Conservation (phyloP, 176 grass and related monocot genomes). For the Oryza australiensis region DNA sequence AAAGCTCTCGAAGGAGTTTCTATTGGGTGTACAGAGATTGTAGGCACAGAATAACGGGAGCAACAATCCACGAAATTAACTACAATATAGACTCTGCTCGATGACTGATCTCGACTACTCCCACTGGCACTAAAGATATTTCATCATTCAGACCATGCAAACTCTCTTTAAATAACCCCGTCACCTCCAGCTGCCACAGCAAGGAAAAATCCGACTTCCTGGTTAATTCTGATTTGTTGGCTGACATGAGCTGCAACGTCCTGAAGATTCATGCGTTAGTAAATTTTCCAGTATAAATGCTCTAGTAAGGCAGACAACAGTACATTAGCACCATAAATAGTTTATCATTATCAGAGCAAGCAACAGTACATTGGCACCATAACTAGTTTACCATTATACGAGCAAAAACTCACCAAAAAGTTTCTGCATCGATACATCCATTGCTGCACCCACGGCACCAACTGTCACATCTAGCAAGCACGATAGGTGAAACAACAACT, state of each 20-base stretch:
- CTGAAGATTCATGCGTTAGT: neutral
- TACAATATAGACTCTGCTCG: neutral
- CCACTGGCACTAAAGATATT: neutral
- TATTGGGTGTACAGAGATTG: neutral
- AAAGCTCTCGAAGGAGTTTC: constrained; percentile 36
- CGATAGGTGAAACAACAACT: constrained; percentile 82
- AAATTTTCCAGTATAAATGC: neutral
- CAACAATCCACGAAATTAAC: neutral
- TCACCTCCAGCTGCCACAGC: neutral
- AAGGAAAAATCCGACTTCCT: neutral
- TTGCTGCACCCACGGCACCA: neutral
- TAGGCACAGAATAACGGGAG: neutral
- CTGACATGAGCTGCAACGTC: constrained; percentile 8
- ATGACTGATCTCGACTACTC: neutral
- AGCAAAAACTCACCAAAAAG: constrained; percentile 31
- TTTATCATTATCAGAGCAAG: neutral
- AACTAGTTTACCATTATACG: neutral
- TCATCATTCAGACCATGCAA: neutral
- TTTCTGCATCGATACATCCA: neutral
- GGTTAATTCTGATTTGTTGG: neutral
- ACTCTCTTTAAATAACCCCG: neutral
- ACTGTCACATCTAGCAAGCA: constrained; percentile 52
- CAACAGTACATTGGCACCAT: neutral
- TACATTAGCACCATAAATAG: neutral
- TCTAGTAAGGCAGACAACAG: neutral